Percentiles rank a stretch among this genome's conserved stretches.
Evolutionary conservation across 306 rosid species (phyloP).

Genomic region (Medicago arabica): DNA sequence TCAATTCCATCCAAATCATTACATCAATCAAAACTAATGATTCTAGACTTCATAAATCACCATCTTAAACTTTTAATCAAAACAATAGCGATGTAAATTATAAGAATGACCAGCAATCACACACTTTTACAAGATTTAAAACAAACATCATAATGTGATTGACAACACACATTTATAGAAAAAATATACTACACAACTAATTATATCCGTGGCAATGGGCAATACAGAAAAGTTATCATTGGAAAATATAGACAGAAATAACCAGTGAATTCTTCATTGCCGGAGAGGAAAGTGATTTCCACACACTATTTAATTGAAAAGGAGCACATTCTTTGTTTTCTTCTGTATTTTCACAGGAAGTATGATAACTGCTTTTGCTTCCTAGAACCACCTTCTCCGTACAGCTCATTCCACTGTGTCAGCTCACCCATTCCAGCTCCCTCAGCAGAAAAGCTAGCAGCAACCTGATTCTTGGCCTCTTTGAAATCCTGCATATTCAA

Average conservation of each 20-base stretch:
- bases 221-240: slow-evolving; percentile 7
- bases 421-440: slow-evolving; percentile 88
- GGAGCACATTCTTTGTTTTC: neutral
- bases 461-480: slow-evolving; percentile 90
- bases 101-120: no score
- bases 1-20: no score
- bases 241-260: slow-evolving; percentile 12
- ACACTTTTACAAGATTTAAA: no score
- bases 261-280: neutral
- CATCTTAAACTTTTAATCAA: no score
- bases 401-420: slow-evolving; percentile 89
- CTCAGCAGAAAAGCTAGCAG: slow-evolving; percentile 88
- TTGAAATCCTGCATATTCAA: slow-evolving; percentile 82
- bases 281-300: slow-evolving; percentile 30
- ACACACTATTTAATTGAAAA: neutral
- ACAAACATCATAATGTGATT: no score
- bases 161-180: neutral
- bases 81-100: no score
- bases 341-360: slow-evolving; percentile 61
- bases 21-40: no score
- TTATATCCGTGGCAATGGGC: slow-evolving; percentile 6
- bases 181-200: slow-evolving; percentile 12
- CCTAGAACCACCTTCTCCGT: slow-evolving; percentile 94
- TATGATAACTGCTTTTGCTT: slow-evolving; percentile 82
- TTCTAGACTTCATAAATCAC: no score